Evolutionary conservation across 257 asterid species (phyloP).

Genomic region (Cynanchum wilfordii): DNA sequence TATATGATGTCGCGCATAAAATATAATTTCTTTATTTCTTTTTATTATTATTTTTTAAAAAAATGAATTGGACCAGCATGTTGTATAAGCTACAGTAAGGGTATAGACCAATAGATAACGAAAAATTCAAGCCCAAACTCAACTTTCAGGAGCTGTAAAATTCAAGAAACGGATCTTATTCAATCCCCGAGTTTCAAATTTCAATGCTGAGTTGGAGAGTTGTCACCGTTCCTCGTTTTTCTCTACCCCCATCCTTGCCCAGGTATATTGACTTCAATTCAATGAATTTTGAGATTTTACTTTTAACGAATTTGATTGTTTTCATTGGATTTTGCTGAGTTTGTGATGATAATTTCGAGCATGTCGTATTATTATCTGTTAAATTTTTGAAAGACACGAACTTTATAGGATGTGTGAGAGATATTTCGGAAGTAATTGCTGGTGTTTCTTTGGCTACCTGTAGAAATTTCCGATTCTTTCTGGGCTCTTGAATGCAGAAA

Average conservation of each 20-base stretch:
- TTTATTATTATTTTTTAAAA: too few relatives aligned
- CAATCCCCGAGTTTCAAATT: neutral
- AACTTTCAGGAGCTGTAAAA: neutral
- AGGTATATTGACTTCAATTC: conserved; percentile 24
- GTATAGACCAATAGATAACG: too few relatives aligned
- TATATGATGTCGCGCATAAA: too few relatives aligned
- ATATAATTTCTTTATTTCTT: too few relatives aligned
- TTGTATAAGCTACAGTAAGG: too few relatives aligned
- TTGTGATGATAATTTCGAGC: neutral
- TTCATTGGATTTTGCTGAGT: neutral
- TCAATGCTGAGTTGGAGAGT: conserved; percentile 15
- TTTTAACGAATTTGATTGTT: neutral
- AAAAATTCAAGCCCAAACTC: neutral
- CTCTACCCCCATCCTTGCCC: conserved; percentile 9
- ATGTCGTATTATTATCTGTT: too few relatives aligned
- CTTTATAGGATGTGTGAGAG: neutral
- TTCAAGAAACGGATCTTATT: neutral
- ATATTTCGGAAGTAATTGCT: neutral
- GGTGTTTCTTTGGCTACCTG: too few relatives aligned
- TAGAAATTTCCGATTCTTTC: too few relatives aligned
- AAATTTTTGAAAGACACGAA: neutral
- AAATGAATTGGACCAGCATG: too few relatives aligned
- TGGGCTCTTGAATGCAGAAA: neutral
- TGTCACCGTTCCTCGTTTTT: conserved; percentile 28
- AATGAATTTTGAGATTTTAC: neutral